These are phyloP conservation scores for Microdochium nivale DNA, from an alignment of 2,329 filamentous ascomycete genomes.

Conservation along the genomic window DNA sequence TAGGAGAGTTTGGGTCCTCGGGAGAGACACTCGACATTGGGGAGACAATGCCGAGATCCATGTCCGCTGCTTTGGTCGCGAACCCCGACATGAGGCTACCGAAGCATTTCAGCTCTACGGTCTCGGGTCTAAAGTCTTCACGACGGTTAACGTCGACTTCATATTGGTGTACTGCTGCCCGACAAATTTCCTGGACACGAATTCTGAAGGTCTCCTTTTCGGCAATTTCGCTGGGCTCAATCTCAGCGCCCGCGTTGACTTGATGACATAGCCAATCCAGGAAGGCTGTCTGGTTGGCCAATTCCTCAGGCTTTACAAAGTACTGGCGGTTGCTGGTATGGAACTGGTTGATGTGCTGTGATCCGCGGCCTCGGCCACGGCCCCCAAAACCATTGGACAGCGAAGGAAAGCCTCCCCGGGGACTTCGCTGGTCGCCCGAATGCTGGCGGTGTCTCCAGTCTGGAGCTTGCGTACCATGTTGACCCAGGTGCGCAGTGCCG, in stretches of 20 bases:
- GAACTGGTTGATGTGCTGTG: background rate
- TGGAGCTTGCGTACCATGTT: background rate
- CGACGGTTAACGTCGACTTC: slow-evolving; percentile 33
- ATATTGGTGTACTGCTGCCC: slow-evolving; percentile 43
- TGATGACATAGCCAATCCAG: slow-evolving; percentile 38
- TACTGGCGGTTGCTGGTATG: slow-evolving; percentile 14
- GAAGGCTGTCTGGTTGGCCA: slow-evolving; percentile 36
- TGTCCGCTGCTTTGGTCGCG: slow-evolving; percentile 79
- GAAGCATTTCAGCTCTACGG: slow-evolving; percentile 67
- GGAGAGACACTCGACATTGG: slow-evolving; percentile 46
- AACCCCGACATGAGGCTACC: slow-evolving; percentile 80
- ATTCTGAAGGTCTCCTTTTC: slow-evolving; percentile 65
- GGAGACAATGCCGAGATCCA: slow-evolving; percentile 77
- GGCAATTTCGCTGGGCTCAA: slow-evolving; percentile 51
- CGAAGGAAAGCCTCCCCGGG: background rate
- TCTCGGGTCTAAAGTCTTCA: slow-evolving; percentile 38
- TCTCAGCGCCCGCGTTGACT: slow-evolving; percentile 52
- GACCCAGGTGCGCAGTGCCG: background rate
- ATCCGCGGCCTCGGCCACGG: background rate
- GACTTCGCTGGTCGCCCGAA: background rate
- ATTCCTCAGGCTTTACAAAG: slow-evolving; percentile 29
- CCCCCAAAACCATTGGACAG: background rate
- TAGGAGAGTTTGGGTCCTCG: slow-evolving; percentile 46
- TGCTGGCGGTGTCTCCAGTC: background rate
- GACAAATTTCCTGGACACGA: slow-evolving; percentile 56